These are phyloP conservation scores for Trametes cinnabarina DNA, from an alignment of 768 basidiomycete genomes.

Conservation along the genomic window DNA sequence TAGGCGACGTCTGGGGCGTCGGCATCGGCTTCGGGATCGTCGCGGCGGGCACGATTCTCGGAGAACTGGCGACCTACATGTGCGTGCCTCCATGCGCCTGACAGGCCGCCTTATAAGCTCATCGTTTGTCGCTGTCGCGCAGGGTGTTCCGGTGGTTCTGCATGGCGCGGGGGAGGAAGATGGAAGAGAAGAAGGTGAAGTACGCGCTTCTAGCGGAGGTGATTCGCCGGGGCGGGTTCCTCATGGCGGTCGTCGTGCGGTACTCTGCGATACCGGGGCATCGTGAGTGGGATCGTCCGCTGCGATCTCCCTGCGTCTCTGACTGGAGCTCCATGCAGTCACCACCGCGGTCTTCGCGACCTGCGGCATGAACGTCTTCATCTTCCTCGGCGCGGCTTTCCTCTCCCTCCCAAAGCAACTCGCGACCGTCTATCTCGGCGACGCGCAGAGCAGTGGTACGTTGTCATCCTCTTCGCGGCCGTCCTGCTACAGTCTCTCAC, in stretches of 20 bases:
- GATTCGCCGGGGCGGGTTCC: constrained; percentile 84
- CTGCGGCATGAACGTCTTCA: constrained; percentile 78
- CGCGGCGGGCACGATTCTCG: constrained; percentile 74
- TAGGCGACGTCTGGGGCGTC: constrained; percentile 87
- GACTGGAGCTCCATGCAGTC: constrained; percentile 41
- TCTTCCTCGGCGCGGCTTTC: constrained; percentile 74
- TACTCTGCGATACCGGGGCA: constrained; percentile 83
- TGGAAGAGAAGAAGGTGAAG: constrained; percentile 39
- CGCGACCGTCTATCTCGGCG: constrained; percentile 86
- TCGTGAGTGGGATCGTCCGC: constrained; percentile 45
- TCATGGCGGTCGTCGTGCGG: constrained; percentile 69
- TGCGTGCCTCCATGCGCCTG: not conserved
- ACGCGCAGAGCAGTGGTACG: constrained; percentile 46
- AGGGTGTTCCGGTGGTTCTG: constrained; percentile 85
- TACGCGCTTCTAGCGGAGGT: constrained; percentile 52
- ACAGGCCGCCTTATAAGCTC: not conserved
- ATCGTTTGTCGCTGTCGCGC: not conserved
- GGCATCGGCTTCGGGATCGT: constrained; percentile 87
- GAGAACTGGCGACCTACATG: constrained; percentile 79
- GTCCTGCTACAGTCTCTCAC: not conserved
- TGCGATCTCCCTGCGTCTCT: not conserved
- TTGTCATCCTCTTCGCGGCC: not conserved
- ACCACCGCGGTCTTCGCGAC: constrained; percentile 85
- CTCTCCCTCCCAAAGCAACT: constrained; percentile 88
- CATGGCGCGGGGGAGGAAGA: constrained; percentile 68